A percentile compares a stretch with the other conserved stretches of the same genome.
These are phyloP conservation scores for Madurella mycetomatis DNA, from an alignment of 2,329 filamentous ascomycete genomes.

Conservation along the genomic window DNA sequence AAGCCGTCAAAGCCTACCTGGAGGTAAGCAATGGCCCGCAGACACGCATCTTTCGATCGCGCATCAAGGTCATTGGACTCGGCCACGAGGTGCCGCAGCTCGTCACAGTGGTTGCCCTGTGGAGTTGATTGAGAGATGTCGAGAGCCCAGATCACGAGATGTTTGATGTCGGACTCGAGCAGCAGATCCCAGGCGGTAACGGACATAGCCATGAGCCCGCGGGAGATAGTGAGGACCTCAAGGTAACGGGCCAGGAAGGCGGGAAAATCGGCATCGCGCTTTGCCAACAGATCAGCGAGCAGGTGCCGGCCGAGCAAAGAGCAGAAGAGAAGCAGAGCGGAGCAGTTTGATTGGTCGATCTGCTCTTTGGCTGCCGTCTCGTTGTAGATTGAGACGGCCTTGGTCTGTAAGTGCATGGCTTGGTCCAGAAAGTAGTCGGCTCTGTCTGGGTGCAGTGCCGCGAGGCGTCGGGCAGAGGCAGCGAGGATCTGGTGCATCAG, in stretches of 20 bases:
- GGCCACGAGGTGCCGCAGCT: constrained; percentile 14
- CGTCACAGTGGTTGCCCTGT: constrained; percentile 18
- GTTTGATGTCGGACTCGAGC: constrained; percentile 22
- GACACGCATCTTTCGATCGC: constrained; percentile 15
- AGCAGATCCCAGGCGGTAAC: constrained; percentile 22
- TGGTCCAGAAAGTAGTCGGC: constrained; percentile 30
- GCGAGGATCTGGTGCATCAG: constrained; percentile 37
- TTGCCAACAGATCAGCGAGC: constrained; percentile 43
- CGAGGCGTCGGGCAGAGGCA: constrained; percentile 35
- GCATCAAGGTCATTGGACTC: constrained; percentile 11
- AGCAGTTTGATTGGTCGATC: constrained; percentile 31
- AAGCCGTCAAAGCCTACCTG: constrained; percentile 25
- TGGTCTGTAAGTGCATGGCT: constrained; percentile 42
- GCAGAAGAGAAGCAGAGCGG: constrained; percentile 42
- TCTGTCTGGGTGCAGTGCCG: constrained; percentile 23
- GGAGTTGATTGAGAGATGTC: constrained; percentile 12
- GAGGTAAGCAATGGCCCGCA: constrained; percentile 16
- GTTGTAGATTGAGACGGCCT: constrained; percentile 39
- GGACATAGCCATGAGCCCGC: constrained; percentile 23
- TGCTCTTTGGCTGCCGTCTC: constrained; percentile 19
- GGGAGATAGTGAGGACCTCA: constrained; percentile 37
- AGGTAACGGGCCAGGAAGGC: constrained; percentile 39
- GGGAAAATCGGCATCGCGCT: constrained; percentile 38
- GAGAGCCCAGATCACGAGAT: constrained; percentile 21
- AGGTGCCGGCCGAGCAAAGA: constrained; percentile 43